Evolutionary conservation across 768 basidiomycete genomes (phyloP), one percentile per base, ranked within the genome.

Genomic region (Serendipita vermifera): DNA sequence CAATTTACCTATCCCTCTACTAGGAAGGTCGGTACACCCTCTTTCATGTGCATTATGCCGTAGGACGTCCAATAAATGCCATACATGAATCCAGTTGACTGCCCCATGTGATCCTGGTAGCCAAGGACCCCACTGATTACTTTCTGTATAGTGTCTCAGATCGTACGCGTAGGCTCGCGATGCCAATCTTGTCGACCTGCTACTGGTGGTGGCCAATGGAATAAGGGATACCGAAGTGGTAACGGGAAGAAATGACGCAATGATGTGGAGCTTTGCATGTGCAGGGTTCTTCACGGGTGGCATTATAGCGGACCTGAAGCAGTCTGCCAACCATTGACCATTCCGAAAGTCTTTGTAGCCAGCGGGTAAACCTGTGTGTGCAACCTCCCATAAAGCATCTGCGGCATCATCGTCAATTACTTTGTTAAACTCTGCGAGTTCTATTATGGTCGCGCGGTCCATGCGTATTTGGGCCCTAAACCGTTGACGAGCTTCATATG

Each of bases 141-240:
- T 67, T 24, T 60, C 60, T 32, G 62, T 64, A 63, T 85, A 86
- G 61, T 81, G 78, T 9, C 75, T 73, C 40, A 85, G 72, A 64
- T 83, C 75, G 67, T 87, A 87, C 3, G 82, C 79, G 60, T 70
- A 77, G 57, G 72, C 74, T 35, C 85, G 71, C 59, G 80, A 79
- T 31, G 63, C 62, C 41, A 70, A 71, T 24, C 79, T 68, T 48
- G 22, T n/a, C n/a, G n/a, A n/a, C n/a, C n/a, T n/a, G n/a, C n/a
- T 26, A 13, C 22, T 51, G 15, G 17, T 24, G 7, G 20, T 29
- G n/a, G 26, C 27, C 26, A 57, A 29, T 39, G 33, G 38, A 24
- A 58, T 36, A n/a, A 57, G 15, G 11, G 40, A 39, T 22, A 24
- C 55, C 7, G 39, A 41, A n/a, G 38, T 56, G 7, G 17, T 14